Base-by-base conservation (phyloP, 202 grass and related monocot species). In the Schoenoplectus triqueter region DNA sequence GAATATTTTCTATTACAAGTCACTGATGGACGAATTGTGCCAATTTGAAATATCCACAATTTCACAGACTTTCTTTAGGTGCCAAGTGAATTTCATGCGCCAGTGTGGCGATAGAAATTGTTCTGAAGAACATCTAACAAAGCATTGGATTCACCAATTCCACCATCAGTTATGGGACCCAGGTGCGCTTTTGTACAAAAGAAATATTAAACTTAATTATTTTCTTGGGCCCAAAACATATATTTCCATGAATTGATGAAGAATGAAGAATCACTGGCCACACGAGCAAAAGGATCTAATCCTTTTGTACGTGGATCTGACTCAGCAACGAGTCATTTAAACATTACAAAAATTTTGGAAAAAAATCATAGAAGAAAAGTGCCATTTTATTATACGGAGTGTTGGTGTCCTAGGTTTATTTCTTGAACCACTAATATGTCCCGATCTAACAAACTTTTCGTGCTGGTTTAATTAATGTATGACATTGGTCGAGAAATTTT, bases 251-350 rank as follows among this genome's bases (percentile, higher is more conserved):
- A 48, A 64, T 64, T 66, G 9, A 64, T 6, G 21, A 57, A 83
- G 31, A 31, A 31, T 31, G 31, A 31, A 31, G 63, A 68, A 83
- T 54, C 64, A 41, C 64, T 59, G 9, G 52, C 81, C 64, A 70
- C 64, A 20, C 56, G 65, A 54, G 21, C 21, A 69, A 56, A 69
- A 83, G 64, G 50, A 69, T 69, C 63, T 13, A 69, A 69, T 83
- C 81, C 47, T 57, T 18, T 47, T 3, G 40, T 55, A 7, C 81
- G 81, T 83, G 81, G 57, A 83, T 83, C 65, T 83, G 81, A 83
- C 81, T 83, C 81, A 70, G 81, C 81, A 68, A 55, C 45, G 20
- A 70, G 31, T 60, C 49, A 69, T 54, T 7, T 70, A 9, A 83
- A 57, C 7, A 11, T 66, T 14, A 21, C 7, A 41, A 66, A 64